Evolutionary conservation across 2,329 filamentous ascomycete species (phyloP), one percentile per base, ranked within the genome.

Genomic region (Botrytis hyacinthi): DNA sequence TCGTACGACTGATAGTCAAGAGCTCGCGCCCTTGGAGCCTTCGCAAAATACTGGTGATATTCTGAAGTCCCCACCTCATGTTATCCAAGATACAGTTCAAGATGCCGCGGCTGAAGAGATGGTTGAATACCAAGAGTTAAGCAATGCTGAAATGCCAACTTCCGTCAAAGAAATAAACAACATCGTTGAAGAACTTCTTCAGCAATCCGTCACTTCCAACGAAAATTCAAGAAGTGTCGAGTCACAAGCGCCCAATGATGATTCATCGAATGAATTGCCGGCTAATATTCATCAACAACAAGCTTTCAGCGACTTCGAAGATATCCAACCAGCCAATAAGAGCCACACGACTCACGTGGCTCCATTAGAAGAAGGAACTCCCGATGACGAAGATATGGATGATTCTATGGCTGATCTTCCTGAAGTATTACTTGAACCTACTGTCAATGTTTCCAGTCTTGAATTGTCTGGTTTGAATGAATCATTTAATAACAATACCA

Each of bases 371-470:
- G 35, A 65, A 9, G 60, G 63, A 42, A 22, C 42, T 9, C 51
- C n/a, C 22, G 46, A 35, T 68, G 70, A 65, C 59, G 70, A 71
- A 51, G 44, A 71, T 20, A 26, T 65, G 32, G 60, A 71, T 51
- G 60, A 65, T 26, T 63, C 59, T 40, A 71, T 54, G 46, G n/a
- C 70, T 3, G 70, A 71, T 26, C 59, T 71, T 32, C 14, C 70
- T 44, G 65, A 57, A 70, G 32, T 73, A 57, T 46, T 46, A 26
- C 44, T 71, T 22, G 70, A 71, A 57, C 44, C 70, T 54, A 71
- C 44, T 54, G 42, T 44, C 26, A 66, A 65, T 71, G 46, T 44
- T 57, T n/a, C 35, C 46, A 65, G 37, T 32, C 60, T 65, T 44
- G 59, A 35, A 18, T 35, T 57, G 9, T 40, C 14, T n/a, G 35